phyloP scores from a whole-genome alignment of 164 flowering plant genomes.

The Tinospora cordifolia region DNA sequence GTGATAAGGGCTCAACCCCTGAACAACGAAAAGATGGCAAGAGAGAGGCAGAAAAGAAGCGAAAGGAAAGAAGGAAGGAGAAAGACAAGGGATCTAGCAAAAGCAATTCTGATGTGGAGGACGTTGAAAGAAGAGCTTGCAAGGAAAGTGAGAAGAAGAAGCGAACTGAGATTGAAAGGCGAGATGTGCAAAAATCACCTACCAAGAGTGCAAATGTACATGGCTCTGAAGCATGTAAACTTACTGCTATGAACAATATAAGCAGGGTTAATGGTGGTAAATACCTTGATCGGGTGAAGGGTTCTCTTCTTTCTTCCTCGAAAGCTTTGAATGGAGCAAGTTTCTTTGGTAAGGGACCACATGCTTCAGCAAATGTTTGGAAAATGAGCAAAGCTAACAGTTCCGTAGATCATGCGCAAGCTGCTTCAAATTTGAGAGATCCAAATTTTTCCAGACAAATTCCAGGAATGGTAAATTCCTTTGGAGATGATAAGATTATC shows the following conservation, averaged over 20 bases:
- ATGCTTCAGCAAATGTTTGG: conserved; percentile 27
- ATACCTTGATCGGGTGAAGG: conserved; percentile 75
- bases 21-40: conserved; percentile 43
- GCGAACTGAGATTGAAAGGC: conserved; percentile 48
- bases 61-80: conserved; percentile 70
- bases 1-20: conserved; percentile 29
- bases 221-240: conserved; percentile 36
- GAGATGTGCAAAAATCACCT: conserved; percentile 40
- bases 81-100: conserved; percentile 74
- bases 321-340: conserved; percentile 65
- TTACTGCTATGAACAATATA: conserved; percentile 29
- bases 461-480: conserved; percentile 26
- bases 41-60: conserved; percentile 71
- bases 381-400: conserved; percentile 48
- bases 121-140: conserved; percentile 50
- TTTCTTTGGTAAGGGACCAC: conserved; percentile 57
- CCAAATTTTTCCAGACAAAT: conserved; percentile 32
- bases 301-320: conserved; percentile 68
- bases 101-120: conserved; percentile 87
- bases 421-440: conserved; percentile 42
- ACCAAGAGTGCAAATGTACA: conserved; percentile 36
- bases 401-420: conserved; percentile 41
- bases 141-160: conserved; percentile 57
- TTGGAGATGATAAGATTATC: conserved; percentile 47
- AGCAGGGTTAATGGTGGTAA: conserved; percentile 48